Evolutionary conservation across 2,329 filamentous ascomycete species (phyloP).

Genomic region (Epichloe sylvatica): DNA sequence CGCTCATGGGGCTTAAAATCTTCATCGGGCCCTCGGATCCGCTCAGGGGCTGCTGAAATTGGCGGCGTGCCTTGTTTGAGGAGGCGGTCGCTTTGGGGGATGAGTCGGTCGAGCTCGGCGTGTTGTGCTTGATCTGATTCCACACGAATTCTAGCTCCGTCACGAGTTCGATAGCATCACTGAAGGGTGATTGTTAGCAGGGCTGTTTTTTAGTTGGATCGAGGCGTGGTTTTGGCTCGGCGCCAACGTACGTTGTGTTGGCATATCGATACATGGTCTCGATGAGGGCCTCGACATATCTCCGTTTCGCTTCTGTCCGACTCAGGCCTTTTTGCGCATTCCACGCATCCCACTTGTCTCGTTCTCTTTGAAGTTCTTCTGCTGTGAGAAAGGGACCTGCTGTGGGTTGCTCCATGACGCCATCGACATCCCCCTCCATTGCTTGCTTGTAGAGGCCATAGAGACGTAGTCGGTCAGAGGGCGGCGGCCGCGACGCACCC

Average conservation of each 20-base stretch:
- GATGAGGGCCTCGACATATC: constrained; percentile 87
- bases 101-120: constrained; percentile 47
- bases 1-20: constrained; percentile 73
- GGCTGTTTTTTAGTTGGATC: neutral
- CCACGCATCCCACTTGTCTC: constrained; percentile 87
- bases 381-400: constrained; percentile 29
- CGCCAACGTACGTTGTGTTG: constrained; percentile 52
- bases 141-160: constrained; percentile 96
- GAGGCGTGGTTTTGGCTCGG: neutral
- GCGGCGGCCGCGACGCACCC: constrained; percentile 75
- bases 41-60: constrained; percentile 32
- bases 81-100: constrained; percentile 34
- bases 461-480: constrained; percentile 70
- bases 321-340: constrained; percentile 70
- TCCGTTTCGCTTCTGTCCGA: constrained; percentile 82
- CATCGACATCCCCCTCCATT: constrained; percentile 91
- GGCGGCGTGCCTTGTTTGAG: constrained; percentile 20
- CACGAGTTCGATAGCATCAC: constrained; percentile 75
- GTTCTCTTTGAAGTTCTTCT: constrained; percentile 44
- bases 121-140: constrained; percentile 91
- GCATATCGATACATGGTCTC: constrained; percentile 96
- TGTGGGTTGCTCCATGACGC: constrained; percentile 75
- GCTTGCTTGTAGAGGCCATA: constrained; percentile 99
- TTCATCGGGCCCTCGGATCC: constrained; percentile 46
- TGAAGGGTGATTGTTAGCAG: constrained; percentile 14